Percentiles rank a stretch among this genome's conserved stretches.
phyloP scores from a whole-genome alignment of 2,329 filamentous ascomycete genomes.

The Colletotrichum viniferum region DNA sequence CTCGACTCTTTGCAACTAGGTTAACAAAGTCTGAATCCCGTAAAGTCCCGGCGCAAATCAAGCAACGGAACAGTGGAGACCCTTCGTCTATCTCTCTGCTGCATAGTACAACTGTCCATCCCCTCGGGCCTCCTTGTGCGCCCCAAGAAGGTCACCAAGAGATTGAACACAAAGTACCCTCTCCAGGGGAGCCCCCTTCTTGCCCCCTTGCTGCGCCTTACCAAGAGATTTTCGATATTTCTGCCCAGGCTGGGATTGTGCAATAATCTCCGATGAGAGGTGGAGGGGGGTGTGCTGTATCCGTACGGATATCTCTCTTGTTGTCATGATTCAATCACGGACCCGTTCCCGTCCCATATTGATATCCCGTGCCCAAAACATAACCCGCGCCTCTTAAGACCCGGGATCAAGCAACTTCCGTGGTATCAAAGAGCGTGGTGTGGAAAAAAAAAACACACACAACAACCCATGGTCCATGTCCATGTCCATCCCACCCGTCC shows the following conservation, averaged over 20 bases:
- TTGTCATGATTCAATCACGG: background rate
- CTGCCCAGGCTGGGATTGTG: too few relatives aligned
- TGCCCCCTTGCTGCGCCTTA: background rate
- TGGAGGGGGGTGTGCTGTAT: background rate
- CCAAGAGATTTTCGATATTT: too few relatives aligned
- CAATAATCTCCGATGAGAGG: background rate
- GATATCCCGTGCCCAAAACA: background rate
- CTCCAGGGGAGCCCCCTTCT: background rate
- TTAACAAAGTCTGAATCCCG: background rate
- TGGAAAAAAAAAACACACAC: background rate
- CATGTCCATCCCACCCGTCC: background rate
- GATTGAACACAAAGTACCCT: background rate
- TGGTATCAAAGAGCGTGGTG: background rate
- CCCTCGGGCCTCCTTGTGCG: background rate
- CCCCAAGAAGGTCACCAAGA: background rate
- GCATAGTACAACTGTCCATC: background rate
- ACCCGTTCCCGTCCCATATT: background rate
- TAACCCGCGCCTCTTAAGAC: background rate
- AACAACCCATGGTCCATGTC: background rate
- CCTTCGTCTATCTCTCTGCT: background rate
- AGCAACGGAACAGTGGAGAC: background rate
- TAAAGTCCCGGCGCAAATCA: background rate
- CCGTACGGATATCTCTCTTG: too few relatives aligned
- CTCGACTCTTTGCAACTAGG: background rate
- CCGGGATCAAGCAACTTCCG: background rate